Percentiles rank a stretch among this genome's conserved stretches.
Conservation (phyloP, 495 filamentous ascomycete genomes). For the Pyronema omphalodes region DNA sequence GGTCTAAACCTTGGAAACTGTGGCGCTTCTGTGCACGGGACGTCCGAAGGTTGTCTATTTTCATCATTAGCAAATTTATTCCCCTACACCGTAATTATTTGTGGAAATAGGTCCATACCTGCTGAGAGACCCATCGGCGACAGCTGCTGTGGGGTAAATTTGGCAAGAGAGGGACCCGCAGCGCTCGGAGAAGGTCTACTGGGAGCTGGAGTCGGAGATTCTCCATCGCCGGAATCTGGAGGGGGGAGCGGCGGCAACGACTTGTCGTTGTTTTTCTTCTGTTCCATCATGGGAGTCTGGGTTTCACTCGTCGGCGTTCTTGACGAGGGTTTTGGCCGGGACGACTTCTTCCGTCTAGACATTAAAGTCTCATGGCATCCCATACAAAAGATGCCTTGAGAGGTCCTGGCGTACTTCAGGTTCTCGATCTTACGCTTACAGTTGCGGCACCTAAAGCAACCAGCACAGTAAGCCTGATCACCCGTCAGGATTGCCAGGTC, state of each 20-base stretch:
- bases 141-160: conserved; percentile 16
- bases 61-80: not conserved
- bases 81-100: not conserved
- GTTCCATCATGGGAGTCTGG: conserved; percentile 42
- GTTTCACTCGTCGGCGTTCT: conserved; percentile 35
- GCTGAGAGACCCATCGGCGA: conserved; percentile 17
- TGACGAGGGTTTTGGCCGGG: conserved; percentile 42
- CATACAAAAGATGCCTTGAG: conserved; percentile 99
- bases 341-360: conserved; percentile 64
- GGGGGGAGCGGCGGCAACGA: too few species aligned
- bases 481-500: conserved; percentile 95
- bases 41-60: conserved; percentile 13
- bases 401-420: conserved; percentile 89
- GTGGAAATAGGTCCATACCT: not conserved
- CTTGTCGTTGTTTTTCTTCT: conserved; percentile 44
- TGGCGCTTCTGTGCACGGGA: conserved; percentile 39
- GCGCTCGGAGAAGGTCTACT: conserved; percentile 30
- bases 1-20: not conserved
- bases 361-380: conserved; percentile 97
- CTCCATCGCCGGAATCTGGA: too few species aligned
- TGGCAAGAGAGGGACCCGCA: conserved; percentile 9
- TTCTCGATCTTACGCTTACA: conserved; percentile 99
- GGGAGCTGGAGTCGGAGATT: conserved; percentile 53
- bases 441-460: conserved; percentile 92
- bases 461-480: conserved; percentile 96